phyloP scores from a whole-genome alignment of 2,329 filamentous ascomycete genomes.

The Aspergillus tanneri region DNA sequence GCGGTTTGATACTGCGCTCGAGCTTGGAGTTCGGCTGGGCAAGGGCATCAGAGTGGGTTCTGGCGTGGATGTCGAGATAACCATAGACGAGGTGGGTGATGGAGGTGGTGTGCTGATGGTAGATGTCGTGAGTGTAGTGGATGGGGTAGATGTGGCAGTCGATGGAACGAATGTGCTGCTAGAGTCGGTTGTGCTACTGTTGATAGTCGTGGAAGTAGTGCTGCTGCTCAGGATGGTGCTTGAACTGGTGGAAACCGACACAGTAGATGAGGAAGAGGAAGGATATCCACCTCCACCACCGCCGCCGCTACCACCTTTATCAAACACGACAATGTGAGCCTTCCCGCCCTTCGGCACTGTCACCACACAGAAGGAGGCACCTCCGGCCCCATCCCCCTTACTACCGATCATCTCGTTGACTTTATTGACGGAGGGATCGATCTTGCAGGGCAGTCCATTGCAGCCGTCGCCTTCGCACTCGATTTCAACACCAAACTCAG shows the following conservation, averaged over 20 bases:
- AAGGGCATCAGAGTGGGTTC: constrained; percentile 6
- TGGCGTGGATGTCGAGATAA: constrained; percentile 20
- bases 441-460: constrained; percentile 71
- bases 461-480: constrained; percentile 66
- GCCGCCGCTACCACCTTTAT: constrained; percentile 25
- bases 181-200: constrained; percentile 12
- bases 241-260: constrained; percentile 14
- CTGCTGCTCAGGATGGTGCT: constrained; percentile 13
- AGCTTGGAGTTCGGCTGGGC: constrained; percentile 17
- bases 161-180: constrained; percentile 12
- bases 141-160: constrained; percentile 8
- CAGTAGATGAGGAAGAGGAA: constrained; percentile 12
- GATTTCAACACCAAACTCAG: constrained; percentile 67
- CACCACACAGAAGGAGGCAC: constrained; percentile 71
- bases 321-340: constrained; percentile 66
- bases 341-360: constrained; percentile 66
- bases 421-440: constrained; percentile 59
- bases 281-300: constrained; percentile 11
- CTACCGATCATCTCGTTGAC: constrained; percentile 61
- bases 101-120: constrained; percentile 7
- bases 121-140: constrained; percentile 12
- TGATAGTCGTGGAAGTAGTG: constrained; percentile 17
- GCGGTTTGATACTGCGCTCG: constrained; percentile 17
- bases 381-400: constrained; percentile 63
- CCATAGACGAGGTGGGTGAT: constrained; percentile 13